Evolutionary conservation across 2,329 filamentous ascomycete genomes (phyloP), one percentile per base, ranked within the genome.

Genomic region (Fusarium guadeloupense): DNA sequence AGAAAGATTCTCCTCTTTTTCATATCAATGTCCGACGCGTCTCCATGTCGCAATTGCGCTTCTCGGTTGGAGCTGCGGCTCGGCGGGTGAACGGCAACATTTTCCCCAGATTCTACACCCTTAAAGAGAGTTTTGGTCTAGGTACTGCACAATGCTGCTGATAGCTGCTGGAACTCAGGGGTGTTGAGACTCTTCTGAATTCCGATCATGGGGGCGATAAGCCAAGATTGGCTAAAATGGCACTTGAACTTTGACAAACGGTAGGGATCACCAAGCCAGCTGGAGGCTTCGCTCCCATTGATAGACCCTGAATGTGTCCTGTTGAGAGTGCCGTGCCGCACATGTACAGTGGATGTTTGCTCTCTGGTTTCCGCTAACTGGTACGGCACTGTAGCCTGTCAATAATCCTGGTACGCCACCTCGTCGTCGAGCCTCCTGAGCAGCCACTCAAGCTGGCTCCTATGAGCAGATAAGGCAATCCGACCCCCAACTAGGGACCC

Each of bases 391-490:
- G 31, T 57, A 46, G 34, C 48, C 46, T 54, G 42, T 45, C 55
- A 41, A 14, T 31, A 26, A 59, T 50, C 55, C 51, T 47, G 47
- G 63, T 65, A 61, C 63, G 62, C 57, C 67, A 61, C 60, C 40
- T 38, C 43, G 51, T 57, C 54, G 47, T 48, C 39, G 46, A 39
- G 17, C 44, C 53, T 56, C 38, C 38, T 38, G 40, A 38, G 31
- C 23, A 35, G 33, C 62, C 59, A 59, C 47, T 59, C 26, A 54
- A 50, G 49, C 55, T 42, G 38, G 42, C 44, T 50, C 31, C n/a
- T 46, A 43, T 57, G 44, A 58, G 56, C 67, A 66, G 64, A 70
- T 66, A 67, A 70, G 66, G 68, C 59, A 69, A 59, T 51, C 53
- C 52, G 46, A 43, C 48, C 48, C 53, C 54, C 53, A 54, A 47